Conservation (phyloP, 2,329 filamentous ascomycete genomes). For the Colletotrichum eleusines region DNA sequence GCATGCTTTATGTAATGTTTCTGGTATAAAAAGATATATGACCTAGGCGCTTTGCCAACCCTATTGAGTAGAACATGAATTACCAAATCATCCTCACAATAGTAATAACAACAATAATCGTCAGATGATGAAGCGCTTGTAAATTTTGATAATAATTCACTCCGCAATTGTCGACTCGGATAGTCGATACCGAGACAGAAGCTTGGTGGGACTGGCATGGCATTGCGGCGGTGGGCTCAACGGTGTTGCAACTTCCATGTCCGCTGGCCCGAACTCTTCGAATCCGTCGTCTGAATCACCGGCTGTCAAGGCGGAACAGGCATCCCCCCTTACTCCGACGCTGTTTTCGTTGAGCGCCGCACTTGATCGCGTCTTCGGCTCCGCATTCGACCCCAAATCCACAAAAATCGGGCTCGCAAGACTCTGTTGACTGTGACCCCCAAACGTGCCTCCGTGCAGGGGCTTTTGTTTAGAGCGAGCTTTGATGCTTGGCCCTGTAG, state of each 20-base stretch:
- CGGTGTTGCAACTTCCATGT: constrained; percentile 28
- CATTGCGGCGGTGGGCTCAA: constrained; percentile 35
- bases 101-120: too few relatives aligned
- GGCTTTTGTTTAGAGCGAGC: constrained; percentile 5
- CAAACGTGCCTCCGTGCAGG: constrained; percentile 17
- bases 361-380: constrained; percentile 5
- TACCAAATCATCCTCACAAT: too few relatives aligned
- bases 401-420: not conserved
- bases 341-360: not conserved
- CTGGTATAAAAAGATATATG: not conserved
- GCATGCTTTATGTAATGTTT: not conserved
- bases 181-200: not conserved
- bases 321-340: not conserved
- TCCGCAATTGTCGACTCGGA: not conserved
- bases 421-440: constrained; percentile 29
- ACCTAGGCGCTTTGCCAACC: not conserved
- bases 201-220: constrained; percentile 15
- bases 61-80: not conserved
- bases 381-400: constrained; percentile 2
- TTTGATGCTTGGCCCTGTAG: not conserved
- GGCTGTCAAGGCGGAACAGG: constrained; percentile 19
- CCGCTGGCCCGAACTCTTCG: constrained; percentile 9
- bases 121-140: not conserved
- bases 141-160: not conserved
- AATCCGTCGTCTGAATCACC: constrained; percentile 31